phyloP scores from a whole-genome alignment of 768 basidiomycete genomes.

The Pleurotus cornucopiae region DNA sequence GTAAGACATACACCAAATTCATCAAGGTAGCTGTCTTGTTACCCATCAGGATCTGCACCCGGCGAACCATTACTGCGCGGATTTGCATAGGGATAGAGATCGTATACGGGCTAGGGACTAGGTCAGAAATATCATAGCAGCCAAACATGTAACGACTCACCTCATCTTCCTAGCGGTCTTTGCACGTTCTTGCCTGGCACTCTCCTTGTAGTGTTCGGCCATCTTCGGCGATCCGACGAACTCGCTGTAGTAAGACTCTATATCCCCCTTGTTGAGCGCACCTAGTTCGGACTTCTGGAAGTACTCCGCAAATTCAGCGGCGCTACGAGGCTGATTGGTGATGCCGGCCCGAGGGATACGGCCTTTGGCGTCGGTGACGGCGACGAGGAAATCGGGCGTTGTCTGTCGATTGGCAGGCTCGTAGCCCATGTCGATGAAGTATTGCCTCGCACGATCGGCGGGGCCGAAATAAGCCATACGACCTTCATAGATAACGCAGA shows the following conservation, averaged over 20 bases:
- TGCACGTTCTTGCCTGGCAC: constrained; percentile 49
- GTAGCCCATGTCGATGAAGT: constrained; percentile 72
- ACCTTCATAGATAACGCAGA: constrained; percentile 75
- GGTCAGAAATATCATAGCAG: background rate
- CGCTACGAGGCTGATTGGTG: constrained; percentile 33
- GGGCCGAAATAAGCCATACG: constrained; percentile 76
- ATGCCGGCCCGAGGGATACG: constrained; percentile 38
- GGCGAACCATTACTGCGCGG: constrained; percentile 31
- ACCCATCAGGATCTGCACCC: constrained; percentile 35
- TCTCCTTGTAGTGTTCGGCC: constrained; percentile 35
- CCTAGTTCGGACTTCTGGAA: constrained; percentile 28
- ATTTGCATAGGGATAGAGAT: constrained; percentile 33
- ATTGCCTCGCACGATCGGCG: constrained; percentile 56
- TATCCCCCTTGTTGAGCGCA: constrained; percentile 37
- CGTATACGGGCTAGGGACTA: constrained; percentile 27
- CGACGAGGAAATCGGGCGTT: constrained; percentile 60
- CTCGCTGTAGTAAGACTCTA: constrained; percentile 40
- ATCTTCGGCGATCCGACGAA: constrained; percentile 41
- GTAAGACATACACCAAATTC: constrained; percentile 22
- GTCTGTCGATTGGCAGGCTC: constrained; percentile 57
- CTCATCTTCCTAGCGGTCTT: constrained; percentile 31
- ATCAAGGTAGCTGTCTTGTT: constrained; percentile 24
- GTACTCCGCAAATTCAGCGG: constrained; percentile 40
- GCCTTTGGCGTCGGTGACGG: constrained; percentile 55
- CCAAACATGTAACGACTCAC: constrained; percentile 12